Evolutionary conservation across 768 basidiomycete genomes (phyloP).

Genomic region (Leucosporidium yakuticum): DNA sequence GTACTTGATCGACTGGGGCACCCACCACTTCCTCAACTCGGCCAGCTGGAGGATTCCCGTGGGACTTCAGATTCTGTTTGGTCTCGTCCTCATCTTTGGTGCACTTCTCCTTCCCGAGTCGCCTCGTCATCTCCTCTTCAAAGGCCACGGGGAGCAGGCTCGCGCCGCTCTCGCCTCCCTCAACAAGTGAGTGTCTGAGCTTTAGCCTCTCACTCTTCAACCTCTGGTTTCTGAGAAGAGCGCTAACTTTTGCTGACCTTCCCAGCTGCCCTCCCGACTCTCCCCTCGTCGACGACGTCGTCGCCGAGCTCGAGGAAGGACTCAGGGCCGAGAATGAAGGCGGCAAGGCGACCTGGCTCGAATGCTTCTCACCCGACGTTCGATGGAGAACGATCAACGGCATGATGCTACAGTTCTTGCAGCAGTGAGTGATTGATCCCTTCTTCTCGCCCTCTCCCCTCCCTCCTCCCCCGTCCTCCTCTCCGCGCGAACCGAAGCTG

Average conservation of each 20-base stretch:
- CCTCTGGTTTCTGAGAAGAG: no score
- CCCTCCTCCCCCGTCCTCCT: slow-evolving; percentile 45
- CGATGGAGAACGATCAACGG: slow-evolving; percentile 57
- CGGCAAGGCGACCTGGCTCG: slow-evolving; percentile 69
- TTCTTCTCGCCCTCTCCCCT: slow-evolving; percentile 51
- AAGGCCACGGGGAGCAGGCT: slow-evolving; percentile 51
- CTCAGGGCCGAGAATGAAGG: slow-evolving; percentile 71
- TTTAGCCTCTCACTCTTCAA: no score
- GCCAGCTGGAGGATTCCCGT: slow-evolving; percentile 62
- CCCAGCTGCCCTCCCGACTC: slow-evolving; percentile 45
- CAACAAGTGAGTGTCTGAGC: slow-evolving; percentile 53
- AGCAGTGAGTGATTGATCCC: slow-evolving; percentile 70
- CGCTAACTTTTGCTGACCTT: no score
- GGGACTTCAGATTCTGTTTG: slow-evolving; percentile 69
- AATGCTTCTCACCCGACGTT: slow-evolving; percentile 67
- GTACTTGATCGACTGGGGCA: slow-evolving; percentile 64
- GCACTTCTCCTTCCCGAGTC: slow-evolving; percentile 63
- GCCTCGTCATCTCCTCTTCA: slow-evolving; percentile 50
- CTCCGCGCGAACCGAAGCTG: not conserved
- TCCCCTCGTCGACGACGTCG: slow-evolving; percentile 55
- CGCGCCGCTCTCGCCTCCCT: slow-evolving; percentile 59
- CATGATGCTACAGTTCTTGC: slow-evolving; percentile 29
- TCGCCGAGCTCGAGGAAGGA: slow-evolving; percentile 61
- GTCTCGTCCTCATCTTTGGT: slow-evolving; percentile 57
- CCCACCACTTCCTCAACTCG: slow-evolving; percentile 53